Percentiles rank a stretch among this genome's conserved stretches.
These are phyloP conservation scores for Fonsecaea nubica DNA, from an alignment of 2,329 filamentous ascomycete species.

Conservation along the genomic window DNA sequence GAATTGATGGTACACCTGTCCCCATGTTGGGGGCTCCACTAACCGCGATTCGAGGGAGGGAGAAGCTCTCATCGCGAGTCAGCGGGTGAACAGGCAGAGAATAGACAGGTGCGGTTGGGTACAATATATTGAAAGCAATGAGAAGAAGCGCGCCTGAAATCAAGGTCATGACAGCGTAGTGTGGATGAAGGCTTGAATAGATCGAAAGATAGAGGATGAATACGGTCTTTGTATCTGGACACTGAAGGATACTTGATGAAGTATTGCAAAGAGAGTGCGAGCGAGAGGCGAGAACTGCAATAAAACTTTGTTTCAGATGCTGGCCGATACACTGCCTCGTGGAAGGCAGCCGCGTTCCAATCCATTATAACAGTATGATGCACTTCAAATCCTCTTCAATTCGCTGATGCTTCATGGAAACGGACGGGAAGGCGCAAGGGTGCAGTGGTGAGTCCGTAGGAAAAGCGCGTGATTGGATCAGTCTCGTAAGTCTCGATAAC, in stretches of 20 bases:
- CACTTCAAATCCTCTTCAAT: neutral
- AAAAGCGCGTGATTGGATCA: conserved; percentile 29
- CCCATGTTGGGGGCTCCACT: neutral
- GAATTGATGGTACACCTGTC: neutral
- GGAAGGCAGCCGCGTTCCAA: neutral
- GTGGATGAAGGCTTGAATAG: neutral
- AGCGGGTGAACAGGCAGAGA: neutral
- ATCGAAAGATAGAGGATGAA: neutral
- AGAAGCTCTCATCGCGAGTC: neutral
- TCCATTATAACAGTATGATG: neutral
- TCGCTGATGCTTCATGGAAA: conserved; percentile 29
- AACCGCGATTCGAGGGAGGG: neutral
- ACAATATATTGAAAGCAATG: neutral
- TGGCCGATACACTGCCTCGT: neutral
- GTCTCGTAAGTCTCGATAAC: conserved; percentile 55
- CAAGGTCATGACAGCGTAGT: neutral
- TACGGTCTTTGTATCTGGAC: neutral
- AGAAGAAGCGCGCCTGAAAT: neutral
- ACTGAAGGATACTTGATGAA: neutral
- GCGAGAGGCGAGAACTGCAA: neutral
- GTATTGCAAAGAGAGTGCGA: neutral
- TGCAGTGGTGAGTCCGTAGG: conserved; percentile 38
- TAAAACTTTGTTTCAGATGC: neutral
- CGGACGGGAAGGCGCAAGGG: conserved; percentile 33
- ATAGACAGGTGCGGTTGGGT: neutral